A percentile compares a stretch with the other conserved stretches of the same genome.
Evolutionary conservation across 257 asterid species (phyloP).

Genomic region (Solanum chmielewskii): DNA sequence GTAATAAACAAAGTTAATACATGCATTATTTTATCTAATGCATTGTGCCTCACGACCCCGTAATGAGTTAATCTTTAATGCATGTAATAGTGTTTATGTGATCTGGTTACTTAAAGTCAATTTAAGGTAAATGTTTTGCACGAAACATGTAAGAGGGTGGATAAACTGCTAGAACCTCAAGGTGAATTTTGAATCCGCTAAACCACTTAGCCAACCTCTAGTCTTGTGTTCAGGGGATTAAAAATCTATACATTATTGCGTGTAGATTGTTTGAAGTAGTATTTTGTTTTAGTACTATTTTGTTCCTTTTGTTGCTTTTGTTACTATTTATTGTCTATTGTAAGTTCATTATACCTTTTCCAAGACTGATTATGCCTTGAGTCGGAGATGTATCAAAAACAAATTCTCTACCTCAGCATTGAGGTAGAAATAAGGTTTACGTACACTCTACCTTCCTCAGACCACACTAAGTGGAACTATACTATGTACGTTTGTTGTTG

Average conservation of each 20-base stretch:
- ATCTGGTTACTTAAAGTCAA: background rate
- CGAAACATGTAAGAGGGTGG: background rate
- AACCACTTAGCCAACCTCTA: background rate
- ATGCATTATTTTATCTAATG: too few species aligned
- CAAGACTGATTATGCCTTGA: background rate
- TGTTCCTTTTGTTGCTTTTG: background rate
- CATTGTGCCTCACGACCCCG: background rate
- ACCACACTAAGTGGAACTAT: background rate
- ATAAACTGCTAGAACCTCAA: background rate
- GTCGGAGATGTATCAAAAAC: background rate
- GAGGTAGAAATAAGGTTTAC: accelerated
- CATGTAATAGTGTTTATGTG: background rate
- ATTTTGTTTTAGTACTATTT: background rate
- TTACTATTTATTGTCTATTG: background rate
- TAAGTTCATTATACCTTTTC: background rate
- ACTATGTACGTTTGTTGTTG: background rate
- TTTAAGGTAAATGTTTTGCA: background rate
- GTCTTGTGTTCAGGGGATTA: background rate
- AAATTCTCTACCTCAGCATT: background rate
- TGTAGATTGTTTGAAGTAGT: background rate
- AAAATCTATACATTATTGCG: background rate
- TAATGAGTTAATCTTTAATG: background rate
- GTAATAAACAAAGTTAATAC: background rate
- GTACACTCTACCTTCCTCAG: background rate
- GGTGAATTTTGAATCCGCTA: background rate